These are phyloP conservation scores for Aegilops speltoides DNA, from an alignment of 176 grass and related monocot species.

Conservation along the genomic window DNA sequence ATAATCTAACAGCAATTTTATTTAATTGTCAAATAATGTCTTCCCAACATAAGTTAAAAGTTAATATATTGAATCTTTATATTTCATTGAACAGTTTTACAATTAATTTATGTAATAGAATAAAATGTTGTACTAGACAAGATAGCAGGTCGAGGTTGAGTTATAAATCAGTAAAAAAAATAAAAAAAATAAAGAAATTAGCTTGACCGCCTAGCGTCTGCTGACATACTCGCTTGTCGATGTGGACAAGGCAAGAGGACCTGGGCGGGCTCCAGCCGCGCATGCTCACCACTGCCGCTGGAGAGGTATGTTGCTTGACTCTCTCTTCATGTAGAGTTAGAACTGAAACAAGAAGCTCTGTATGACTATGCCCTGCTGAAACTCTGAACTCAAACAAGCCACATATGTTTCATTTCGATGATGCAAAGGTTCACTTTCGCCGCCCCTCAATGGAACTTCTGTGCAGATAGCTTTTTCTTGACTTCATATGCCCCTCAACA, in stretches of 20 bases:
- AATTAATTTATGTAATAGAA: no score
- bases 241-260: conserved; percentile 21
- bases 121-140: no score
- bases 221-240: neutral
- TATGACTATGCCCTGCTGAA: neutral
- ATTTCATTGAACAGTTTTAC: no score
- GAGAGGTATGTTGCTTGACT: conserved; percentile 55
- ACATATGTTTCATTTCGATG: neutral
- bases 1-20: no score
- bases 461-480: neutral
- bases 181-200: no score
- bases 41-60: no score
- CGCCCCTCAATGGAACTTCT: neutral
- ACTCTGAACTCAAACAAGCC: neutral
- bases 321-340: no score
- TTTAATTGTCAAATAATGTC: no score
- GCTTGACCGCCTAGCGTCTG: neutral
- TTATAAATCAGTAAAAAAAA: no score
- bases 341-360: neutral
- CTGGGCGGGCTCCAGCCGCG: conserved; percentile 32
- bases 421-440: neutral
- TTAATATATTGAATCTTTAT: no score
- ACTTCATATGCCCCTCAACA: neutral
- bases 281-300: conserved; percentile 35
- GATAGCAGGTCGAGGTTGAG: no score